Evolutionary conservation across 2,329 filamentous ascomycete species (phyloP), one percentile per base, ranked within the genome.

Genomic region (Trichoderma afroharzianum): DNA sequence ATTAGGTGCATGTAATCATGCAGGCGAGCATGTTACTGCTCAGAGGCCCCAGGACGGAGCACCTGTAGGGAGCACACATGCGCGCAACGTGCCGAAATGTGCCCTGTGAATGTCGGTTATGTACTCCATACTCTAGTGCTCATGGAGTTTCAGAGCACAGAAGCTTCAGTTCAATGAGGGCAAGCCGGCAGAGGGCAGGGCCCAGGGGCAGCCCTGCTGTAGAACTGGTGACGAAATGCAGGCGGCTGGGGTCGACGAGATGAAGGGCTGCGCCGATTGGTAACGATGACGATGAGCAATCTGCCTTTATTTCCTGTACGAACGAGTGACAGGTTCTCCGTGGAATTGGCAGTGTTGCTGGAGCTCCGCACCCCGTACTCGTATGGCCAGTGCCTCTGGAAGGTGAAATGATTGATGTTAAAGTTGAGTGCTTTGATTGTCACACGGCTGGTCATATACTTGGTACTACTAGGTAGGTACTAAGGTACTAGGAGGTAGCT

Each of bases 181-280:
- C 33, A 63, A 18, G 39, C 8, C 39, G 39, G 39, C 39, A 43
- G 39, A n/a, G 39, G 3, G 33, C 24, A 15, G 26, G 36, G 24
- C 33, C 30, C 39, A 43, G 32, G 59, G 68, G 58, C 68, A 70
- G 33, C 64, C 66, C 66, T 68, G 66, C 9, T 18, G 30, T 57
- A 14, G 68, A 63, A 70, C 55, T 63, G 67, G 67, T 62, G 58
- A 63, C 67, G 67, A 70, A 63, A 55, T 70, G 58, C 39, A 21
- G 30, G 15, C 57, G 32, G 55, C 64, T 58, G 53, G 64, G 63
- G 24, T 68, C 18, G n/a, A 68, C 12, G 53, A 63, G 58, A 63
- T 70, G 68, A 63, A 33, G 68, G 15, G 36, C 47, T 43, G 18
- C 33, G 36, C 12, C 36, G 57, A 62, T 26, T 63, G 36, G 26